Percentiles rank a stretch among this genome's conserved stretches.
Conservation (phyloP, 1,139 yeast species). For the Protomyces macrosporus region DNA sequence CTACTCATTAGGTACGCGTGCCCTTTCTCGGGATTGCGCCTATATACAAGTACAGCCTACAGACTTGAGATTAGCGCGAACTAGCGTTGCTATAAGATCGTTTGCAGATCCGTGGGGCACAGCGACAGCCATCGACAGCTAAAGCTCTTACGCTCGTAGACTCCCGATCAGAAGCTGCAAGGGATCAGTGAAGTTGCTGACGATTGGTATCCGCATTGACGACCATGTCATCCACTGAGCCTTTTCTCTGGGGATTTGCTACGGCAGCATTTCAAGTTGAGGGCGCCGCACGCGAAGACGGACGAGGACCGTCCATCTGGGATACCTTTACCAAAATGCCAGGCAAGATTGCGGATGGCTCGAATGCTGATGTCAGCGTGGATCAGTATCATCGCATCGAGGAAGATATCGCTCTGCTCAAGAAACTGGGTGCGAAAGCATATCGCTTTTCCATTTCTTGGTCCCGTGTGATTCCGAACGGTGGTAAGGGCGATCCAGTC, state of each 20-base stretch:
- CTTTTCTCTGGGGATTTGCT: slow-evolving; percentile 24
- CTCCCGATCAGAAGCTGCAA: no score
- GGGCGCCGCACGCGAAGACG: slow-evolving; percentile 42
- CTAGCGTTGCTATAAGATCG: no score
- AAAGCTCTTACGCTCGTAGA: no score
- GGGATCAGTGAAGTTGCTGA: no score
- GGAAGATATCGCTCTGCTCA: slow-evolving; percentile 40
- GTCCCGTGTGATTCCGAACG: slow-evolving; percentile 41
- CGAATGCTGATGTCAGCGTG: slow-evolving; percentile 38
- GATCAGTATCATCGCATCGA: slow-evolving; percentile 42
- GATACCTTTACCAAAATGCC: slow-evolving; percentile 35
- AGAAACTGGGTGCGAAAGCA: slow-evolving; percentile 40
- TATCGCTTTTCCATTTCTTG: slow-evolving; percentile 42
- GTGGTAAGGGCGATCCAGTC: slow-evolving; percentile 36
- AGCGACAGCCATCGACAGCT: no score
- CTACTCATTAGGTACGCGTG: no score
- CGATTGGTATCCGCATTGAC: no score
- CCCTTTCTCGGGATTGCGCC: no score
- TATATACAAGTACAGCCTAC: no score
- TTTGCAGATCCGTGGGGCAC: no score
- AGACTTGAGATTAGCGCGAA: no score
- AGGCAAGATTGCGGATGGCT: slow-evolving; percentile 25
- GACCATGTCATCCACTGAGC: background rate
- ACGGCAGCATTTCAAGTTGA: slow-evolving; percentile 38
- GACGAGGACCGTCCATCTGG: slow-evolving; percentile 40